Base-by-base conservation (phyloP, 176 grass and related monocot genomes). In the Cymbopogon citratus region DNA sequence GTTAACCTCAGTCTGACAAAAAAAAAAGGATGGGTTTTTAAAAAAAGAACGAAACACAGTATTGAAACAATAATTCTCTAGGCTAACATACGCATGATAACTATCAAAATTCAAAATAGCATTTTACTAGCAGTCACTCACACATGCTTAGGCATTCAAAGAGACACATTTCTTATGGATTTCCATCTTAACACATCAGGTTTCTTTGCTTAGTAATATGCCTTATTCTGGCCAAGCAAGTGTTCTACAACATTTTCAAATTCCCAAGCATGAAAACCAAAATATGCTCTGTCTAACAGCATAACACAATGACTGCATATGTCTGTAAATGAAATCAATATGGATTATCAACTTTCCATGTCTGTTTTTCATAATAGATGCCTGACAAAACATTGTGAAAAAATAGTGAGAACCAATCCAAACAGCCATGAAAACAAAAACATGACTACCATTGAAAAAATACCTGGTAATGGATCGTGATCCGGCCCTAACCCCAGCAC, bases 1-100 rank as follows among this genome's bases (percentile, higher is more conserved):
- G 27, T 90, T 95, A 84, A 99, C 92, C 77, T 99, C 96, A 0
- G 96, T 99, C 96, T 99, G 82, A 15, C 41, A 4, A 24, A 83
- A 43, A 3, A 33, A 71, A 81, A 33, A 75, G 62, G 6, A 90
- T 63, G 69, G 27, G 51, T 67, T 71, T 49, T 46, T 29, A n/a
- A n/a, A n/a, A n/a, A n/a, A n/a, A n/a, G 44, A 70, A 18, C 31
- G n/a, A 73, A 60, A 15, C 4, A 59, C 8, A 66, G 46, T 38
- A 56, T 15, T 62, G 28, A 33, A 72, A 25, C 34, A 74, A 74
- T 57, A 38, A 14, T 28, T 72, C 56, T 72, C 11, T n/a, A 72
- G 29, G 31, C 52, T 63, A 78, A 10, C 8, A 29, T 34, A 70
- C 51, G 24, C 18, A 10, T 5, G 7, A 45, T 43, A 73, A 43